A percentile compares a stretch with the other conserved stretches of the same genome.
phyloP scores from a whole-genome alignment of 1,139 yeast genomes.

The Geotrichum australiense region DNA sequence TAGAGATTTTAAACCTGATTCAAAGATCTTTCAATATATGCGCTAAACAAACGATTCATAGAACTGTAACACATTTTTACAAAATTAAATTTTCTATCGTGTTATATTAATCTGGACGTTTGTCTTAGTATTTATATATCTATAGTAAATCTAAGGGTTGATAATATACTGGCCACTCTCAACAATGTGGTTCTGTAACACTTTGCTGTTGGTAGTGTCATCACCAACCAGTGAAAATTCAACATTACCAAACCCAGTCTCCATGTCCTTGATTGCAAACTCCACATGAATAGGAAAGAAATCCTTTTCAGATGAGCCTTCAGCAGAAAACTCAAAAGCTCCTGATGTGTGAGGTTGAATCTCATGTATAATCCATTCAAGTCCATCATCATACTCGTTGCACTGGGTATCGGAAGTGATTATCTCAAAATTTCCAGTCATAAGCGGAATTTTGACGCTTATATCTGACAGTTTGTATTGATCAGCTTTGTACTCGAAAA shows the following conservation, averaged over 20 bases:
- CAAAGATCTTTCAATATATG: too few relatives aligned
- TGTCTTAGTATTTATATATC: too few relatives aligned
- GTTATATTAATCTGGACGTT: too few relatives aligned
- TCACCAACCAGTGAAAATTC: slow-evolving; percentile 25
- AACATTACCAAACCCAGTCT: not conserved
- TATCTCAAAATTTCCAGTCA: slow-evolving; percentile 51
- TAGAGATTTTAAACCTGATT: too few relatives aligned
- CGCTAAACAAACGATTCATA: too few relatives aligned
- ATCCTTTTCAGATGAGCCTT: slow-evolving; percentile 70
- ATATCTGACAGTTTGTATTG: slow-evolving; percentile 71
- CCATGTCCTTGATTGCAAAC: slow-evolving; percentile 33
- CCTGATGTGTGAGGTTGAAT: slow-evolving; percentile 44
- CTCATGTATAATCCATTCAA: slow-evolving; percentile 37
- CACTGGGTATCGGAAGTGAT: slow-evolving; percentile 31
- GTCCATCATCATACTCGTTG: slow-evolving; percentile 36
- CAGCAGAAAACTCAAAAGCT: slow-evolving; percentile 71
- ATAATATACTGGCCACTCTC: not conserved
- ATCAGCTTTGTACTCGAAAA: slow-evolving; percentile 47
- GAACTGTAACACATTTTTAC: too few relatives aligned
- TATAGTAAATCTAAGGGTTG: slow-evolving; percentile 22
- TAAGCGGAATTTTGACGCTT: slow-evolving; percentile 57
- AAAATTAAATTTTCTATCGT: too few relatives aligned
- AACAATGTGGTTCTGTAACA: not conserved
- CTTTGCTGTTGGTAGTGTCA: slow-evolving; percentile 26
- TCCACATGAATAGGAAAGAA: slow-evolving; percentile 79